Conservation (phyloP, 495 filamentous ascomycete genomes). For the Beverwykella pulmonaria region DNA sequence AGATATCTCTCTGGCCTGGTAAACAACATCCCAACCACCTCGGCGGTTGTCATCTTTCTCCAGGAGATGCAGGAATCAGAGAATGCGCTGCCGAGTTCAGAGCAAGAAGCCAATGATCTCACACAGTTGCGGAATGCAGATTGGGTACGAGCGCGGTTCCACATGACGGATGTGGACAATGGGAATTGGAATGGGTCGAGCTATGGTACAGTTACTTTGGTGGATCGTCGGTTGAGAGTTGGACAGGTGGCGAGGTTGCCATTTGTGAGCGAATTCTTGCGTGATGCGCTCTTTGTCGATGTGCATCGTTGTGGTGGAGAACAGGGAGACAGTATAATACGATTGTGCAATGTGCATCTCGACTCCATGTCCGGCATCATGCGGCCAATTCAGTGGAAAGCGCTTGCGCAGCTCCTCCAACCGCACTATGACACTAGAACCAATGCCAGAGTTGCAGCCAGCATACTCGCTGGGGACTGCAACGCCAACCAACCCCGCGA, state of each 20-base stretch:
- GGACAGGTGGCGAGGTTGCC: slow-evolving; percentile 53
- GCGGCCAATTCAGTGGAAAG: slow-evolving; percentile 51
- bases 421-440: neutral
- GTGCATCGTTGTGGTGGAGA: slow-evolving; percentile 34
- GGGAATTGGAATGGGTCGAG: slow-evolving; percentile 40
- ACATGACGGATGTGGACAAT: slow-evolving; percentile 51
- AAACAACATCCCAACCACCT: slow-evolving; percentile 21
- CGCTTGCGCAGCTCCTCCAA: slow-evolving; percentile 49
- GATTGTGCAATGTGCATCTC: slow-evolving; percentile 59
- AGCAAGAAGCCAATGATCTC: slow-evolving; percentile 44
- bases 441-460: slow-evolving; percentile 35
- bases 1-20: slow-evolving; percentile 45
- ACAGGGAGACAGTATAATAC: slow-evolving; percentile 27
- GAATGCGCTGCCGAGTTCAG: neutral
- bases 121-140: slow-evolving; percentile 42
- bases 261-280: slow-evolving; percentile 47
- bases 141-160: slow-evolving; percentile 53
- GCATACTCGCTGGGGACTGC: slow-evolving; percentile 54
- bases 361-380: slow-evolving; percentile 51
- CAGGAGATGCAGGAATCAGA: slow-evolving; percentile 52
- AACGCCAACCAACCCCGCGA: slow-evolving; percentile 61
- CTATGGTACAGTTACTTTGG: slow-evolving; percentile 57
- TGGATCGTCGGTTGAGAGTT: slow-evolving; percentile 51
- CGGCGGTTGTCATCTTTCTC: slow-evolving; percentile 52
- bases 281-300: slow-evolving; percentile 59